Percentiles rank a stretch among this genome's conserved stretches.
Evolutionary conservation across 805 yeast species (phyloP).

Genomic region (Barnettozyma californica): DNA sequence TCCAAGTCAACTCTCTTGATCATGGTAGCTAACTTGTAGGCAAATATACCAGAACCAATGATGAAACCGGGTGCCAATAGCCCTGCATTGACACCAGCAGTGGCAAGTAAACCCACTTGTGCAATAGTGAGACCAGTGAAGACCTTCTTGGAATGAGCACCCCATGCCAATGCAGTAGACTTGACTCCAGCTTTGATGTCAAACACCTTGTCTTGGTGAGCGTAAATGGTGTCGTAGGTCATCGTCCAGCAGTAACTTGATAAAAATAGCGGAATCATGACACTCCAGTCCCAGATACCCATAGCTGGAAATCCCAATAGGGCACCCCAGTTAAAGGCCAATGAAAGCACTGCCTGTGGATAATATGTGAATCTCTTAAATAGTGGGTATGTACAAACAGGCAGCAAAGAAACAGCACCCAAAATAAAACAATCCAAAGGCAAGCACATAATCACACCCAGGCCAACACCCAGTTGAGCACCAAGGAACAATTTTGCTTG

Average conservation of each 20-base stretch:
- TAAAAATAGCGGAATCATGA: constrained; percentile 72
- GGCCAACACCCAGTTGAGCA: constrained; percentile 70
- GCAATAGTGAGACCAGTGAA: constrained; percentile 56
- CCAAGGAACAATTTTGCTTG: constrained; percentile 70
- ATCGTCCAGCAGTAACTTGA: constrained; percentile 89
- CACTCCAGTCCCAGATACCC: constrained; percentile 72
- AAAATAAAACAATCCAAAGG: constrained; percentile 79
- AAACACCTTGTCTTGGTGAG: constrained; percentile 91
- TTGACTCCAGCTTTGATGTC: constrained; percentile 90
- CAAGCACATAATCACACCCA: constrained; percentile 61
- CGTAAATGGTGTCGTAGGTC: constrained; percentile 94
- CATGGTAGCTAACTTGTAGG: constrained; percentile 63
- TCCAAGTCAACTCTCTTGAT: constrained; percentile 73
- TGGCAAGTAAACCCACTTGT: constrained; percentile 58
- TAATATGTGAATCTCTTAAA: constrained; percentile 94
- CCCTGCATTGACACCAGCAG: constrained; percentile 71
- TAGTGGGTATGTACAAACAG: constrained; percentile 84
- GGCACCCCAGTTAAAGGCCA: constrained; percentile 94
- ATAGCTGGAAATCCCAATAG: constrained; percentile 93
- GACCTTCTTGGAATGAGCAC: constrained; percentile 65
- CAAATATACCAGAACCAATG: constrained; percentile 59
- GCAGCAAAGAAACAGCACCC: constrained; percentile 74
- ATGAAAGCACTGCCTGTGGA: constrained; percentile 80
- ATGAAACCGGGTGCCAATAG: constrained; percentile 81
- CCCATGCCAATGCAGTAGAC: constrained; percentile 96